Percentiles rank a stretch among this genome's conserved stretches.
These are phyloP conservation scores for Penicillium salamii DNA, from an alignment of 495 filamentous ascomycete species.

Conservation along the genomic window DNA sequence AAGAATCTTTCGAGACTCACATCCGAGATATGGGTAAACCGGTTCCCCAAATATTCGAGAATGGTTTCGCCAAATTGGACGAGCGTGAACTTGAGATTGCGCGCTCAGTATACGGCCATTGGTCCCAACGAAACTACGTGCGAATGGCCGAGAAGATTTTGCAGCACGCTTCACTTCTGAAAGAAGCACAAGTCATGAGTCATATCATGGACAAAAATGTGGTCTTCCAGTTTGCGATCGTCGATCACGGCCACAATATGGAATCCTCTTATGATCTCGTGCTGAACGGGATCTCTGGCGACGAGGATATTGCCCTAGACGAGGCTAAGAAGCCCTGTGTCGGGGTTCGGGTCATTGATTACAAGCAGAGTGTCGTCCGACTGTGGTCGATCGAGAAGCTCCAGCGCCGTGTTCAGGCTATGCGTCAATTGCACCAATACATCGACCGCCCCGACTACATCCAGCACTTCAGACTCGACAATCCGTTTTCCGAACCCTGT, in stretches of 20 bases:
- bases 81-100: conserved; percentile 68
- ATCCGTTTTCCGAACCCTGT: conserved; percentile 83
- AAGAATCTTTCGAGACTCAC: conserved; percentile 71
- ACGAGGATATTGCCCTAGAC: conserved; percentile 82
- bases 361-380: conserved; percentile 80
- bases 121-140: conserved; percentile 83
- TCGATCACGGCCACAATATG: conserved; percentile 82
- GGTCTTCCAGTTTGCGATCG: conserved; percentile 91
- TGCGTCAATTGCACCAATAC: conserved; percentile 97
- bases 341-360: conserved; percentile 88
- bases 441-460: conserved; percentile 91
- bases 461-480: conserved; percentile 58
- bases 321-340: conserved; percentile 85
- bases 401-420: conserved; percentile 76
- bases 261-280: conserved; percentile 96
- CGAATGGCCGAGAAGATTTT: conserved; percentile 92
- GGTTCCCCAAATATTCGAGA: conserved; percentile 43
- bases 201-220: conserved; percentile 92
- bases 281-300: conserved; percentile 85
- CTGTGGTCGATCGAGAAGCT: conserved; percentile 95
- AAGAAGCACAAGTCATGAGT: conserved; percentile 98
- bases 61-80: conserved; percentile 59
- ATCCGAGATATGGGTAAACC: conserved; percentile 60
- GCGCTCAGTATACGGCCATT: conserved; percentile 63
- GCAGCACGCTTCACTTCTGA: conserved; percentile 80